Base-by-base conservation (phyloP, 257 asterid genomes). In the Oldenlandia corymbosa region DNA sequence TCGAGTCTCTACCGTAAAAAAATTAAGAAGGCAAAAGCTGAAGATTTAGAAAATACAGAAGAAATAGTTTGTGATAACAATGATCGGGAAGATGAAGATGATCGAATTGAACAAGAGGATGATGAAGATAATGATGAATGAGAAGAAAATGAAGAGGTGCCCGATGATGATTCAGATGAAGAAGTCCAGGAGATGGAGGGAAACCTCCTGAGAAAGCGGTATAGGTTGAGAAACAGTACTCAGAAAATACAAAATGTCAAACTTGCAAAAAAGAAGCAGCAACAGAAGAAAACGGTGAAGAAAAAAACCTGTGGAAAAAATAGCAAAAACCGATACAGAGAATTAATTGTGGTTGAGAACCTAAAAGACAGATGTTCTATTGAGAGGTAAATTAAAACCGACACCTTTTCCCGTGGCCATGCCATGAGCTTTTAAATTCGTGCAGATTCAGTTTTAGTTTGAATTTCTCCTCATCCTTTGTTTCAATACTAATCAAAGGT, bases 281-380 rank as follows among this genome's bases (percentile, higher is more conserved):
- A 23, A 2, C 5, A 47, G 60, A 69, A 60, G 71, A 32, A 52
- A 65, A 78, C 74, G 74, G n/a, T n/a, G n/a, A n/a, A n/a, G n/a
- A 82, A 82, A 65, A 82, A 69, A 57, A 68, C 27, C 50, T 60
- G 20, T 23, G 46, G 32, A 30, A 81, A 55, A 67, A 73, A 72
- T 64, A 66, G 61, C 39, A 80, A 62, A 34, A 75, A 51, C 72
- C 86, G 72, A 70, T 82, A 70, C 73, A 85, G 71, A 74, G 84
- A 81, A 57, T 71, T 82, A 52, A 47, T 75, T 47, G 73, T 75
- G 79, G 66, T 68, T 41, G 84, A 80, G 50, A 76, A 84, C 71
- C 96, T 96, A 55, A 92, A 87, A 75, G 94, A 85, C 67, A 85
- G 99, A 60, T 93, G 99, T 96, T 93, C 99, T 62, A 24, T 93